phyloP scores from a whole-genome alignment of 106 monocot genomes.

The Dendrobium nobile region DNA sequence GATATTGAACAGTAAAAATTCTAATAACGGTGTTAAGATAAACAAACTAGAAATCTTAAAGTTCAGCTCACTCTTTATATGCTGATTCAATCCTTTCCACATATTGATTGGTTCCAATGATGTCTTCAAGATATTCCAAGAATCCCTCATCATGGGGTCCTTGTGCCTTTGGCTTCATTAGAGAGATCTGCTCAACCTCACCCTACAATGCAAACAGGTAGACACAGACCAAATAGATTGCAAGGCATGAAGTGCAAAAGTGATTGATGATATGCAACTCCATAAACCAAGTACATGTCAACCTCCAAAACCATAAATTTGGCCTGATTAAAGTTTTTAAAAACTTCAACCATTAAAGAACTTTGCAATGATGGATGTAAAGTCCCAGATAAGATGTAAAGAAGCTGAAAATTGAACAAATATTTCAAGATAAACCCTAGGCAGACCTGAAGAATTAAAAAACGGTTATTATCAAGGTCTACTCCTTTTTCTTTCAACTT shows the following conservation, averaged over 20 bases:
- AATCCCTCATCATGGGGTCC: constrained; percentile 95
- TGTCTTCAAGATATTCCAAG: constrained; percentile 95
- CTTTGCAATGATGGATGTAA: not conserved
- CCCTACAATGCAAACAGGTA: constrained; percentile 40
- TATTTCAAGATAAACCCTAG: not conserved
- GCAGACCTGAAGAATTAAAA: constrained; percentile 85
- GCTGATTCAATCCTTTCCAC: constrained; percentile 91
- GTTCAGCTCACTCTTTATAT: constrained; percentile 69
- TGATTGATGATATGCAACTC: not conserved
- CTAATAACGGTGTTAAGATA: not conserved
- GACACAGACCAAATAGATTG: not conserved
- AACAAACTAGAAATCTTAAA: not conserved
- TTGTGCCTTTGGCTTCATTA: constrained; percentile 98
- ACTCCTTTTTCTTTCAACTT: constrained; percentile 95
- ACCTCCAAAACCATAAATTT: not conserved
- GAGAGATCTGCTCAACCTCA: constrained; percentile 97
- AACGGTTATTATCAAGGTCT: constrained; percentile 94
- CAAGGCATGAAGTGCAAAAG: not conserved
- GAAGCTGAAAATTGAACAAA: not conserved
- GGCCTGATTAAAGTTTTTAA: not conserved
- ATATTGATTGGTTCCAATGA: constrained; percentile 92
- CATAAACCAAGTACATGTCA: not conserved
- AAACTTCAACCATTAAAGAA: not conserved
- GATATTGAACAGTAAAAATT: not conserved
- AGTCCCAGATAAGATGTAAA: not conserved